phyloP scores from a whole-genome alignment of 768 basidiomycete genomes.

The Psilocybe tampanensis region DNA sequence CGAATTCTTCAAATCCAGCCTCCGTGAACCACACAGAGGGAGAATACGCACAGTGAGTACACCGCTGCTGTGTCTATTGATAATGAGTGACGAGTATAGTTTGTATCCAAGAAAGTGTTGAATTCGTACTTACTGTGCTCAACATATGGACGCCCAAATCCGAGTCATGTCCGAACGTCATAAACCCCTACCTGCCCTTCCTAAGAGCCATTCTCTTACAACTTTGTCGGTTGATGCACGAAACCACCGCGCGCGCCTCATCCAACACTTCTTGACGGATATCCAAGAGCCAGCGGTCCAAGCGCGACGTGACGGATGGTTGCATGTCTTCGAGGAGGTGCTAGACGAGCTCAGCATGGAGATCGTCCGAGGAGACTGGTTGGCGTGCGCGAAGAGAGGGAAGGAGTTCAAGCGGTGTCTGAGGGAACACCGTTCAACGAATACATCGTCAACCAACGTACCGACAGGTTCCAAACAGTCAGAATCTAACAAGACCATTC shows the following conservation, averaged over 20 bases:
- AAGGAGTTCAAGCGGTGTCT: conserved; percentile 21
- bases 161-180: conserved; percentile 29
- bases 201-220: conserved; percentile 21
- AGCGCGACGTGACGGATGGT: conserved; percentile 44
- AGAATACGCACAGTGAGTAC: no score
- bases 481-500: background rate
- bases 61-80: no score
- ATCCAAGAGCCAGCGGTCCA: conserved; percentile 31
- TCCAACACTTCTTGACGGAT: conserved; percentile 43
- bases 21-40: no score
- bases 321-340: conserved; percentile 43
- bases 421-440: background rate
- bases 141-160: background rate
- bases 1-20: background rate
- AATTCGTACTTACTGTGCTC: no score
- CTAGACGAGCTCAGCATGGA: conserved; percentile 47
- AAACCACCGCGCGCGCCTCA: conserved; percentile 40
- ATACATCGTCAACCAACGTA: background rate
- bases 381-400: conserved; percentile 43
- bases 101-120: no score
- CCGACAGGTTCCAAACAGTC: background rate
- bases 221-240: conserved; percentile 42
- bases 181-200: conserved; percentile 41
- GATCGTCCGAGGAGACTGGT: conserved; percentile 46
- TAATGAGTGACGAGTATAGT: no score